A percentile compares a stretch with the other conserved stretches of the same genome.
Conservation (phyloP, 495 filamentous ascomycete species). For the Hyphodiscus hymeniophilus region DNA sequence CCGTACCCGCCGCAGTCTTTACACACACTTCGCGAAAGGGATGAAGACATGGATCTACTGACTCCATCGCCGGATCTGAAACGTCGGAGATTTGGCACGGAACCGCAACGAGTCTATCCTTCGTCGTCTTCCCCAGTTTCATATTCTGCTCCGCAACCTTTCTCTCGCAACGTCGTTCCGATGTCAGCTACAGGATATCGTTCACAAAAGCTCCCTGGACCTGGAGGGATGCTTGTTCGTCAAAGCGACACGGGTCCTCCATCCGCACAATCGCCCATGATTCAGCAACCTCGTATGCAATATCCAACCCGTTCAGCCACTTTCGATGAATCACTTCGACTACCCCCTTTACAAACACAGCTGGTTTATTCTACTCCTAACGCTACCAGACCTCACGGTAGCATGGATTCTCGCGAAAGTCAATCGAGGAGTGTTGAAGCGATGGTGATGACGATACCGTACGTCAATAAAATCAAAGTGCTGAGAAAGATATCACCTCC, state of each 20-base stretch:
- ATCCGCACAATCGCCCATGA: constrained; percentile 29
- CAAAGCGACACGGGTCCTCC: constrained; percentile 22
- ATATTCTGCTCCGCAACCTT: constrained; percentile 10
- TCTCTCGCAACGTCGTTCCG: constrained; percentile 7
- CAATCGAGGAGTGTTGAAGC: constrained; percentile 48
- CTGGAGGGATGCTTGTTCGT: constrained; percentile 26
- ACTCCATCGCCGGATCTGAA: constrained; percentile 47
- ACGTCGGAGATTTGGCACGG: constrained; percentile 44
- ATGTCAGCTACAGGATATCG: constrained; percentile 19
- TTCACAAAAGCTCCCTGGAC: constrained; percentile 23
- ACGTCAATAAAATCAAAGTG: constrained; percentile 60
- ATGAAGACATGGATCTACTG: constrained; percentile 35
- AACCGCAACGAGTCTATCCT: constrained; percentile 20
- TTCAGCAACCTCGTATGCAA: constrained; percentile 10
- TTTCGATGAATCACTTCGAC: constrained; percentile 24
- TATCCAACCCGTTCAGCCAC: constrained; percentile 34
- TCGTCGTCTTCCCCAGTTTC: constrained; percentile 16
- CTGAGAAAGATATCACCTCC: constrained; percentile 62
- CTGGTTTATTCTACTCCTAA: constrained; percentile 17
- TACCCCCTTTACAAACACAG: constrained; percentile 22
- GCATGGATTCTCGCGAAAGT: constrained; percentile 13
- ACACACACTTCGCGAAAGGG: constrained; percentile 23
- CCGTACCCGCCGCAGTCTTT: constrained; percentile 25
- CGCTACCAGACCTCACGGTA: background rate
- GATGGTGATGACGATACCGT: constrained; percentile 67